Percentiles rank a stretch among this genome's conserved stretches.
Conservation (phyloP, 164 flowering plant species). For the Nymphaea thermarum region DNA sequence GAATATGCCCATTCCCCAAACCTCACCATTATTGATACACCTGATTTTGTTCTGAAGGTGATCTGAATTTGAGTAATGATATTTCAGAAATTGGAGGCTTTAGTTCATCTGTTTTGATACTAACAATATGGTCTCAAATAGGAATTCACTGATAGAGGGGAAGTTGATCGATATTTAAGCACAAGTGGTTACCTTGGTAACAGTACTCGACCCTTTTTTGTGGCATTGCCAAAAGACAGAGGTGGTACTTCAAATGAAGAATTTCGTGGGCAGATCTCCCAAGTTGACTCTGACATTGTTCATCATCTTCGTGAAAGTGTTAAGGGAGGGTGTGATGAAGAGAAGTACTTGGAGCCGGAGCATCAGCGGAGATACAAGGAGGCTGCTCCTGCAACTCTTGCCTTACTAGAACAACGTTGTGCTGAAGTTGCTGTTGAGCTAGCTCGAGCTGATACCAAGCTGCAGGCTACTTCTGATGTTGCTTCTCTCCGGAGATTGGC, state of each 20-base stretch:
- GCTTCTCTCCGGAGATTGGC: slow-evolving; percentile 77
- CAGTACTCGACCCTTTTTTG: slow-evolving; percentile 69
- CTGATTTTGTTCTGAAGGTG: slow-evolving; percentile 96
- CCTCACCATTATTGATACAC: slow-evolving; percentile 94
- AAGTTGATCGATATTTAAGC: slow-evolving; percentile 93
- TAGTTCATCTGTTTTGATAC: background rate
- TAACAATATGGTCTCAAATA: slow-evolving; percentile 9
- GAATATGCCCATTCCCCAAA: slow-evolving; percentile 98
- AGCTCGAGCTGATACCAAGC: slow-evolving; percentile 53
- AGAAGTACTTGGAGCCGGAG: slow-evolving; percentile 78
- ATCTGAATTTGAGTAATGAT: slow-evolving; percentile 74
- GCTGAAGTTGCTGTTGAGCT: slow-evolving; percentile 55
- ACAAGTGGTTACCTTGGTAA: slow-evolving; percentile 97
- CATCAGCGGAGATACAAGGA: slow-evolving; percentile 93
- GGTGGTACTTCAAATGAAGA: slow-evolving; percentile 74
- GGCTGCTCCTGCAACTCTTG: slow-evolving; percentile 93
- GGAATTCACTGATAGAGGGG: slow-evolving; percentile 94
- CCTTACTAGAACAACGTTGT: slow-evolving; percentile 92
- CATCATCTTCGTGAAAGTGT: slow-evolving; percentile 69
- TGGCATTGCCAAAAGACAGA: slow-evolving; percentile 88
- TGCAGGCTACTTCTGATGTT: slow-evolving; percentile 84
- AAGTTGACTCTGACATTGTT: slow-evolving; percentile 64
- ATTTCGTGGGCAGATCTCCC: slow-evolving; percentile 82
- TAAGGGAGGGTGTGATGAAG: slow-evolving; percentile 93
- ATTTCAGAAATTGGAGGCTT: slow-evolving; percentile 57